Evolutionary conservation across 768 basidiomycete genomes (phyloP).

Genomic region (Thelephora aurantiotincta): DNA sequence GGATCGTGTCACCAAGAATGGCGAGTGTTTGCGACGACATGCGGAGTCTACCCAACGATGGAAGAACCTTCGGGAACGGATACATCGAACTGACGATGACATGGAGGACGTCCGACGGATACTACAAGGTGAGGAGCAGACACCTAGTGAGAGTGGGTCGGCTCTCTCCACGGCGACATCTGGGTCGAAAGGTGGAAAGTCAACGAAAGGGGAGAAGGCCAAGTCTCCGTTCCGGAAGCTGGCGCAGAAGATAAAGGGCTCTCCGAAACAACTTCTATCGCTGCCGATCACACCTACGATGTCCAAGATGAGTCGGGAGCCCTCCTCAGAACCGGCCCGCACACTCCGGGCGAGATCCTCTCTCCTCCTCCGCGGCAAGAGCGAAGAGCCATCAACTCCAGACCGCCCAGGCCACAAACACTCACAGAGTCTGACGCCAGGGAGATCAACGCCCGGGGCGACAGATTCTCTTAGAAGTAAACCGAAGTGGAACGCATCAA

Average conservation of each 20-base stretch:
- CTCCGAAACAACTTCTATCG: constrained; percentile 25
- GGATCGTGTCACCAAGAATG: constrained; percentile 92
- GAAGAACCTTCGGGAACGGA: constrained; percentile 67
- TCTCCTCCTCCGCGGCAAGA: constrained; percentile 28
- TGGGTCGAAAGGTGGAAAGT: constrained; percentile 38
- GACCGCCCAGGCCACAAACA: constrained; percentile 56
- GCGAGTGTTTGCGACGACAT: constrained; percentile 82
- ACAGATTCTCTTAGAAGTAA: constrained; percentile 11
- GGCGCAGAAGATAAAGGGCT: constrained; percentile 47
- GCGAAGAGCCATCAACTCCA: constrained; percentile 24
- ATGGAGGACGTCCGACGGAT: constrained; percentile 61
- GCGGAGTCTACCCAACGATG: constrained; percentile 83
- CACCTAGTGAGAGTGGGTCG: constrained; percentile 59
- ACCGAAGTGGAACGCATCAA: constrained; percentile 69
- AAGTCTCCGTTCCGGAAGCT: constrained; percentile 69
- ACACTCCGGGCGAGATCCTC: constrained; percentile 50
- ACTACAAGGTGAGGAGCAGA: constrained; percentile 32
- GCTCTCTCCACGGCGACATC: constrained; percentile 39
- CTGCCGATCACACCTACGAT: constrained; percentile 26
- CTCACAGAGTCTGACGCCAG: constrained; percentile 58
- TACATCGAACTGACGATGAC: constrained; percentile 66
- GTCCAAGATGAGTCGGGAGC: constrained; percentile 12
- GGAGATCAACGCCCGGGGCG: constrained; percentile 30
- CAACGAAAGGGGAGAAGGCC: constrained; percentile 37
- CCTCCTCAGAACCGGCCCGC: constrained; percentile 41